These are phyloP conservation scores for Microcyclosporella mali DNA, from an alignment of 2,329 filamentous ascomycete genomes.

Conservation along the genomic window DNA sequence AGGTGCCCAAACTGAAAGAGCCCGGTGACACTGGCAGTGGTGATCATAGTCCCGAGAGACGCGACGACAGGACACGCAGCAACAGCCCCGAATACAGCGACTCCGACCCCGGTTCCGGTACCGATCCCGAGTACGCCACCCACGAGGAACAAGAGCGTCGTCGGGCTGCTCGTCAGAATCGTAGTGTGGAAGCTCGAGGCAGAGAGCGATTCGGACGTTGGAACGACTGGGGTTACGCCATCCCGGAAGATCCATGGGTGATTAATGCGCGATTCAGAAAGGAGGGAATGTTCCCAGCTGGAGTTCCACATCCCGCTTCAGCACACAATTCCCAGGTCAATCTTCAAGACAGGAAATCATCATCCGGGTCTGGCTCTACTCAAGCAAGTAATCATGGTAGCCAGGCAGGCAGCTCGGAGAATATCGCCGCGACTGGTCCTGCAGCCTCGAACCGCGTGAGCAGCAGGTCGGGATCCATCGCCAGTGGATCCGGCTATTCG, in stretches of 20 bases:
- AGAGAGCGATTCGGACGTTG: constrained; percentile 40
- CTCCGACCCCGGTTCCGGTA: constrained; percentile 34
- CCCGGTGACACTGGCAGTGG: constrained; percentile 35
- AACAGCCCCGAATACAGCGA: constrained; percentile 36
- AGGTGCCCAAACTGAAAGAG: constrained; percentile 44
- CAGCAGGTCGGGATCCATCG: constrained; percentile 9
- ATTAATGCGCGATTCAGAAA: constrained; percentile 87
- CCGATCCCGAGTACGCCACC: constrained; percentile 34
- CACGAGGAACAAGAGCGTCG: constrained; percentile 32
- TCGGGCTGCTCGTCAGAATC: constrained; percentile 17
- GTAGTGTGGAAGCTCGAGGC: constrained; percentile 22
- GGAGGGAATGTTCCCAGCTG: constrained; percentile 60
- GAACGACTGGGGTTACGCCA: constrained; percentile 59
- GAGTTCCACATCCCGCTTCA: constrained; percentile 44
- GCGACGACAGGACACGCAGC: constrained; percentile 18
- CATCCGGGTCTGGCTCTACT: constrained; percentile 12
- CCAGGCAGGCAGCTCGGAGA: constrained; percentile 23
- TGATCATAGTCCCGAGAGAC: constrained; percentile 26
- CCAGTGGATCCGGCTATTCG: constrained; percentile 9
- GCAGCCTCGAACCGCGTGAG: constrained; percentile 3
- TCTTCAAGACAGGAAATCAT: constrained; percentile 29
- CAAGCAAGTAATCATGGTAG: constrained; percentile 17
- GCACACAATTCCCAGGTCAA: constrained; percentile 46
- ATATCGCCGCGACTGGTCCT: constrained; percentile 22
- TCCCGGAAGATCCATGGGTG: constrained; percentile 93